phyloP scores from a whole-genome alignment of 768 basidiomycete genomes.

The Thelephora aurantiotincta region DNA sequence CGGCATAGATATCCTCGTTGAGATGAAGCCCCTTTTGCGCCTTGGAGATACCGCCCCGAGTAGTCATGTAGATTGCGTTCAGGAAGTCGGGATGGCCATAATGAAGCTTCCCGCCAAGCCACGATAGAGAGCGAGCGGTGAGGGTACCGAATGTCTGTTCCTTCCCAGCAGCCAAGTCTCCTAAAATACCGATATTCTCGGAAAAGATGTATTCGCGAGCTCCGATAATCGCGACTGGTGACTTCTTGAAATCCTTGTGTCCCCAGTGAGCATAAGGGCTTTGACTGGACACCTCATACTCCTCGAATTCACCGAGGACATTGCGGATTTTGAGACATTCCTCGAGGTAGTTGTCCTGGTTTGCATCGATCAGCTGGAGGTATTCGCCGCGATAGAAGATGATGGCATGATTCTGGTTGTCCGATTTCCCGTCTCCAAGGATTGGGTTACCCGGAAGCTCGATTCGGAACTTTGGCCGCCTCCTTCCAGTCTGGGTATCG shows the following conservation, averaged over 20 bases:
- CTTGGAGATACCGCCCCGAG: constrained; percentile 96
- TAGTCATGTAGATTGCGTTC: constrained; percentile 94
- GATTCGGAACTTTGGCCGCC: constrained; percentile 94
- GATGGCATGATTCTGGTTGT: constrained; percentile 99
- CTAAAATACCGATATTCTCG: constrained; percentile 97
- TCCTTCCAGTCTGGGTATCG: constrained; percentile 71
- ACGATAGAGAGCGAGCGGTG: constrained; percentile 88
- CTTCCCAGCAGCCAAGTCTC: constrained; percentile 96
- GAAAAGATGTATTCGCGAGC: constrained; percentile 99
- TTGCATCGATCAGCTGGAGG: constrained; percentile 97
- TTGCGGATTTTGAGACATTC: constrained; percentile 99
- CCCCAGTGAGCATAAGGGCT: constrained; percentile 89
- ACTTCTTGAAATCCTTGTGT: constrained; percentile 72
- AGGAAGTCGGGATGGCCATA: constrained; percentile 99
- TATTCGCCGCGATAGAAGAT: constrained; percentile 99
- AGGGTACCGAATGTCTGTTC: constrained; percentile 99
- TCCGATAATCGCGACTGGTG: constrained; percentile 94
- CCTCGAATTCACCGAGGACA: constrained; percentile 95
- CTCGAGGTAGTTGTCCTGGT: constrained; percentile 99
- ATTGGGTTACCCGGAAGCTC: constrained; percentile 98
- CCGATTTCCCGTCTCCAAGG: constrained; percentile 96
- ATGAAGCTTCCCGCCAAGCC: constrained; percentile 97
- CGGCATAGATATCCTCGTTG: constrained; percentile 99
- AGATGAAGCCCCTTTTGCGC: constrained; percentile 98
- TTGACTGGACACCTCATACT: constrained; percentile 72